Evolutionary conservation across 768 basidiomycete species (phyloP).

Genomic region (Rhodotorula kratochvilovae): DNA sequence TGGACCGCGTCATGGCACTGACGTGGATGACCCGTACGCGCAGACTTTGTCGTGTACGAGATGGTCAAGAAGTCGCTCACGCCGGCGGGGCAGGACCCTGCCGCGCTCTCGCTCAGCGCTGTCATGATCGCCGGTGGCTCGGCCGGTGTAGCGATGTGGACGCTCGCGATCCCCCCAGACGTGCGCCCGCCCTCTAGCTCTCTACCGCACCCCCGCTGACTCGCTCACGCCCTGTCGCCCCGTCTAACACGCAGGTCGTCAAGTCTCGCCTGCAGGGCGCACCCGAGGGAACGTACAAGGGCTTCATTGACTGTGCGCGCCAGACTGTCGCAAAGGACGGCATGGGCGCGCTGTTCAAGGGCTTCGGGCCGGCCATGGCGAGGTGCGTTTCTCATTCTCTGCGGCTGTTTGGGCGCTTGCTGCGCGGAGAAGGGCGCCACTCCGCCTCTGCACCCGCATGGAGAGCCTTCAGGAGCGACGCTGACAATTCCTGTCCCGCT

Average conservation of each 20-base stretch:
- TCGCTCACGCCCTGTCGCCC: background rate
- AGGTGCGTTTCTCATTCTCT: constrained; percentile 26
- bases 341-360: constrained; percentile 79
- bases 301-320: constrained; percentile 82
- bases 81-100: constrained; percentile 70
- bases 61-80: constrained; percentile 81
- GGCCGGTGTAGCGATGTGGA: constrained; percentile 98
- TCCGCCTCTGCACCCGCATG: too few species aligned
- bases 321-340: constrained; percentile 91
- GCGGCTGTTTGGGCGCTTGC: too few species aligned
- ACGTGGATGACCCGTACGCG: too few species aligned
- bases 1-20: too few species aligned
- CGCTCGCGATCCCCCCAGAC: constrained; percentile 92
- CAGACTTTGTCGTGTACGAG: constrained; percentile 85
- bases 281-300: constrained; percentile 93
- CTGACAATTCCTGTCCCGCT: too few species aligned
- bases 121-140: constrained; percentile 87
- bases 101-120: constrained; percentile 75
- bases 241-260: constrained; percentile 60
- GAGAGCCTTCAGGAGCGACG: too few species aligned
- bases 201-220: background rate
- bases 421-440: too few species aligned
- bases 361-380: constrained; percentile 95
- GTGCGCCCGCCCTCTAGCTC: constrained; percentile 53
- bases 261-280: constrained; percentile 96